Evolutionary conservation across 2,329 filamentous ascomycete genomes (phyloP), one percentile per base, ranked within the genome.

Genomic region (Diaporthe caulivora): DNA sequence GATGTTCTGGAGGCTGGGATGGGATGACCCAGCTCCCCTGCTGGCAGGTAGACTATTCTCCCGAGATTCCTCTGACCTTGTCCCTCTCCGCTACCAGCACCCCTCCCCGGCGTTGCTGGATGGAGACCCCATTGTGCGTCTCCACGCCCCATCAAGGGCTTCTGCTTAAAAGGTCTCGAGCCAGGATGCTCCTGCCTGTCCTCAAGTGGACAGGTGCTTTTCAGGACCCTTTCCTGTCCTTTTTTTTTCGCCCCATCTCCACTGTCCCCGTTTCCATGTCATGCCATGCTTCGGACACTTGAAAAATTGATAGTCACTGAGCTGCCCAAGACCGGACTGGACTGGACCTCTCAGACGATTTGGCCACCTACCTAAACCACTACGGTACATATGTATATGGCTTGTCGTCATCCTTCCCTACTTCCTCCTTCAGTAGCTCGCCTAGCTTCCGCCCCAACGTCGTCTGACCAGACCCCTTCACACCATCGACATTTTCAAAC

Each of bases 191-290:
- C 55, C 65, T 60, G 57, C 65, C 55, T 70, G 47, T 69, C 44
- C 47, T 53, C n/a, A 58, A 65, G 47, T 54, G 54, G 37, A 42
- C 53, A 31, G 31, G 62, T 53, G 47, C 62, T 67, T 67, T 44
- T 67, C 62, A 24, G 24, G 62, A 37, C 53, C 26, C 62, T 58
- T 29, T 26, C 21, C 42, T 44, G 42, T 42, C 31, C 24, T 65
- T 29, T 58, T 62, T 58, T 37, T 58, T 58, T 65, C 24, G 44
- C 72, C 72, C 68, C 72, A 73, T 73, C 72, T 73, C 72, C 72
- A 71, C 72, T 53, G n/a, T 62, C 53, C 29, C 67, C 62, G 47
- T 60, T 60, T 57, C 73, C 70, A 72, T 72, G 55, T 67, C 64
- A 68, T 60, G 68, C 62, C 70, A 57, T 74, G 57, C 70, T 44